Percentiles rank a stretch among this genome's conserved stretches.
Evolutionary conservation across 345 rosid genomes (phyloP).

Genomic region (Physaria fendleri): DNA sequence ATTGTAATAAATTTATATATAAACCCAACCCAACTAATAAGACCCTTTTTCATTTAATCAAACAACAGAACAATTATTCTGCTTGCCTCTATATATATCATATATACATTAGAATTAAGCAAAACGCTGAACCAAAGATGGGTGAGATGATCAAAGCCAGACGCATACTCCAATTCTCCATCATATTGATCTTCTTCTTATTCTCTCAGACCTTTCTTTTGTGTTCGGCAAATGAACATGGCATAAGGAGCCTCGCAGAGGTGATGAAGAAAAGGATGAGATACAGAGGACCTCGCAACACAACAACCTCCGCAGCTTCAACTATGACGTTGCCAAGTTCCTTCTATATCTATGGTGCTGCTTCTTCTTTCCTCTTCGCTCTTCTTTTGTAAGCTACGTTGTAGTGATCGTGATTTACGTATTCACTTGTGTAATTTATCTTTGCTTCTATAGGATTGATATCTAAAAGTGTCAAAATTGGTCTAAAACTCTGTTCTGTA

Average conservation of each 20-base stretch:
- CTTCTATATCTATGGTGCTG: conserved; percentile 9
- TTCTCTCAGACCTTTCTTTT: conserved; percentile 15
- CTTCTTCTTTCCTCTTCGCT: conserved; percentile 7
- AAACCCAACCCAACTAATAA: neutral
- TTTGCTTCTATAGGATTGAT: neutral
- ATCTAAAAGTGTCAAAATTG: neutral
- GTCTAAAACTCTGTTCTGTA: neutral
- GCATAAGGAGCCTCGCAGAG: conserved; percentile 17
- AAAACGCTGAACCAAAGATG: conserved; percentile 5
- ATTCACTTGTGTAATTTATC: neutral
- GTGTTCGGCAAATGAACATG: conserved; percentile 21
- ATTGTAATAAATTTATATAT: neutral
- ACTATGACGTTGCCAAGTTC: conserved; percentile 4
- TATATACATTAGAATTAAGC: neutral
- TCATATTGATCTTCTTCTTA: conserved; percentile 15
- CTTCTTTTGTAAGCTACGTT: conserved; percentile 1
- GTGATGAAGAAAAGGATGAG: neutral
- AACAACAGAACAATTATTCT: neutral
- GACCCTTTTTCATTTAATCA: neutral
- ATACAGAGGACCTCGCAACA: conserved; percentile 5
- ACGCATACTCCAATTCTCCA: conserved; percentile 14
- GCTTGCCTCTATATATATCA: neutral
- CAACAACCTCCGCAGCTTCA: conserved; percentile 14
- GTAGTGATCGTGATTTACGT: neutral
- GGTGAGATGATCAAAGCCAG: conserved; percentile 19